Evolutionary conservation across 1,284 basidiomycete species (phyloP).

Genomic region (Ceratobasidium sp.): DNA sequence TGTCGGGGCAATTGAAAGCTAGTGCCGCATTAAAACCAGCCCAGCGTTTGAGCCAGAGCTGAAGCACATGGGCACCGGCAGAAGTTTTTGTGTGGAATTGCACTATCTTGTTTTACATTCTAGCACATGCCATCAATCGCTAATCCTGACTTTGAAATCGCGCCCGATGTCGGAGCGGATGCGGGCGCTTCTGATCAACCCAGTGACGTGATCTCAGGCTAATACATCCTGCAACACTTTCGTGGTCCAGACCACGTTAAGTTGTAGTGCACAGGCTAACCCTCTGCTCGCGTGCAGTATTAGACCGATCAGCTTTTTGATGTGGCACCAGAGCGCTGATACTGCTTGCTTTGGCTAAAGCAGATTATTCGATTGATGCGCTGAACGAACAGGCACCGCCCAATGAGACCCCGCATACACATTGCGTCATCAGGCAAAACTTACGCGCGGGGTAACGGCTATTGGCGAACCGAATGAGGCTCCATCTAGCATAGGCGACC

Average conservation of each 20-base stretch:
- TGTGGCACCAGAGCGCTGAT: slow-evolving; percentile 17
- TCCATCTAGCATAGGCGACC: background rate
- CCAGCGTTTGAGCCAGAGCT: slow-evolving; percentile 22
- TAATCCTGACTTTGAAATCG: slow-evolving; percentile 38
- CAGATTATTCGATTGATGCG: slow-evolving; percentile 1
- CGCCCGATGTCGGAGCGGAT: slow-evolving; percentile 30
- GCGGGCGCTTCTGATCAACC: slow-evolving; percentile 1
- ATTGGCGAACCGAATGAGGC: background rate
- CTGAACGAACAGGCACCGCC: background rate
- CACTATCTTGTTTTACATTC: slow-evolving; percentile 38
- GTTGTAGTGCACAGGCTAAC: background rate
- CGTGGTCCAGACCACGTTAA: background rate
- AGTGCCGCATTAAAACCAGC: slow-evolving; percentile 30
- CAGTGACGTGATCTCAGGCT: slow-evolving; percentile 4
- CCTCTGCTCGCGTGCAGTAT: slow-evolving; percentile 5
- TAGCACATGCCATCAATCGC: slow-evolving; percentile 23
- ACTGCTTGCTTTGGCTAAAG: background rate
- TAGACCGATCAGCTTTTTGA: slow-evolving; percentile 22
- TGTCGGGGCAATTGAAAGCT: slow-evolving; percentile 3
- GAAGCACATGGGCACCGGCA: slow-evolving; percentile 40
- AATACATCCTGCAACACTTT: slow-evolving; percentile 13
- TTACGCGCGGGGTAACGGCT: background rate
- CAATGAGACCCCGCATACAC: background rate
- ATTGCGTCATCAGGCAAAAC: slow-evolving; percentile 1
- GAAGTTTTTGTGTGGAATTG: slow-evolving; percentile 42